Evolutionary conservation across 2,329 filamentous ascomycete species (phyloP), one percentile per base, ranked within the genome.

Genomic region (Penicillium crustosum): DNA sequence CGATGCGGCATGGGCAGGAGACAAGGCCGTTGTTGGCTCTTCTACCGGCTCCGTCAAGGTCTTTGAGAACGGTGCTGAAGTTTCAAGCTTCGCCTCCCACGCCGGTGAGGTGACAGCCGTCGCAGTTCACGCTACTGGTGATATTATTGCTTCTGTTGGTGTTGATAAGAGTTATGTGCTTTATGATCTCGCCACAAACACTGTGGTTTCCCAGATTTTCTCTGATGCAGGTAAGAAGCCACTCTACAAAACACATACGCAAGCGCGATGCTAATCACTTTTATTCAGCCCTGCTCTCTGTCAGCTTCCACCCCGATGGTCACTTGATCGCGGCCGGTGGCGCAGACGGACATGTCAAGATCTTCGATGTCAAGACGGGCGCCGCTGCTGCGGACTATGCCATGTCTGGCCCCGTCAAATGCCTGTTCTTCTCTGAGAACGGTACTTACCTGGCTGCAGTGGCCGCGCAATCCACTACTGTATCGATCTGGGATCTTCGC

Each of bases 261-360:
- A 41, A 29, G 31, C 7, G 17, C 31, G 49, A 48, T 7, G 55
- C 50, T 61, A 23, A 68, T 76, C 3, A 19, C 68, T 53, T 12
- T 53, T 29, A 25, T 39, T 12, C 70, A 89, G 90, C 87, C 60
- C 80, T 96, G 45, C 90, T 89, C 1, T 85, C 87, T 50, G 89
- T 87, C 62, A 85, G 89, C 35, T 97, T 99, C 82, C 94, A 99
- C 73, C 94, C 95, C 7, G 94, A 99, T 71, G 94, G 94, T n/a
- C 91, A 97, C 72, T 83, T 99, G 6, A 86, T 97, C 67, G 93
- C 91, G 39, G 89, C 89, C 3, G 94, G 93, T 61, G 90, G 89
- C n/a, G 79, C 79, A 10, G 83, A 89, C 49, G 91, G 91, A 44
- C 86, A 91, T 57, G 89, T 99, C 73, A 91, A 93, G 73, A 84